Percentiles rank a stretch among this genome's conserved stretches.
Conservation (phyloP, 2,329 filamentous ascomycete genomes). For the Botrytis fabae region DNA sequence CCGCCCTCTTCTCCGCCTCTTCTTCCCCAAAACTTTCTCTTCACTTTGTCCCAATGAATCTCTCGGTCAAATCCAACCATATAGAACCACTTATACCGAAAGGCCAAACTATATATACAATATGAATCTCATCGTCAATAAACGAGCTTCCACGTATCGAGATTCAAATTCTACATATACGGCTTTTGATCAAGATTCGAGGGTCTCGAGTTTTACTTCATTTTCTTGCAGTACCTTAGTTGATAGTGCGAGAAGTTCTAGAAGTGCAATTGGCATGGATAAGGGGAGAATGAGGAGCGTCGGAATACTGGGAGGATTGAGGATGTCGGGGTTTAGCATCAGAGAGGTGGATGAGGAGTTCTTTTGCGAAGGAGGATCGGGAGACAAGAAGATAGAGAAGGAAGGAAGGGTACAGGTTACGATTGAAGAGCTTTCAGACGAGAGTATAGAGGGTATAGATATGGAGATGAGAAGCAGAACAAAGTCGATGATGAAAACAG, state of each 20-base stretch:
- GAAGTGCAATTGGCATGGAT: neutral
- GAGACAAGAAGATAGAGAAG: neutral
- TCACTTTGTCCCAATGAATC: neutral
- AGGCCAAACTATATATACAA: neutral
- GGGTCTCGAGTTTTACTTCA: neutral
- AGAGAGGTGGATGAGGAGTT: neutral
- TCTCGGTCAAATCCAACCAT: neutral
- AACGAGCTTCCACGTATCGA: neutral
- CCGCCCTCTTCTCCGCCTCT: slow-evolving; percentile 45
- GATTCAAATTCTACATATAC: slow-evolving; percentile 1
- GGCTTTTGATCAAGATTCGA: neutral
- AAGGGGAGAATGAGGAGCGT: neutral
- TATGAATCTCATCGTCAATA: neutral
- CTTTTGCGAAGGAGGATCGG: neutral
- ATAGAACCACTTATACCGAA: neutral
- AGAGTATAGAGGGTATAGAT: too few species aligned
- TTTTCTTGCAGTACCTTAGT: neutral
- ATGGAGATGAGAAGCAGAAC: too few species aligned
- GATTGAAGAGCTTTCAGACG: neutral
- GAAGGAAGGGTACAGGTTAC: neutral
- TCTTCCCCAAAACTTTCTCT: slow-evolving; percentile 24
- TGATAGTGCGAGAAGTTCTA: neutral
- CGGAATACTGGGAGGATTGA: too few species aligned
- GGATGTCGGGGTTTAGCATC: neutral
- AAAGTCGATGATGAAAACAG: neutral